These are phyloP conservation scores for Singerocomus inundabilis DNA, from an alignment of 1,284 basidiomycete species.

Conservation along the genomic window DNA sequence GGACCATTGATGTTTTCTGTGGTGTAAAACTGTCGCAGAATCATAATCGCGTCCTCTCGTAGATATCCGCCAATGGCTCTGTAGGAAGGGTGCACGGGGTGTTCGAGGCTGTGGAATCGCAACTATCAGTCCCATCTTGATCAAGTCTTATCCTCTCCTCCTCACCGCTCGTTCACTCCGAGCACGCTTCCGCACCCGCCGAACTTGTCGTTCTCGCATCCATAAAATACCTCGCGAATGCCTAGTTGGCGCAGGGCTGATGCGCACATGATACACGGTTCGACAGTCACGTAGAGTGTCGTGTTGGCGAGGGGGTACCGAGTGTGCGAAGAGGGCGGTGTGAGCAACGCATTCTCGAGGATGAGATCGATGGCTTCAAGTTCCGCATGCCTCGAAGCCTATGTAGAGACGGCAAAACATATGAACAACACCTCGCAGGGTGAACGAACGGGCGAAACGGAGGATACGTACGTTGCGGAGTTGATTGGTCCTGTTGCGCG, in stretches of 20 bases:
- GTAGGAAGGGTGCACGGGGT: conserved; percentile 76
- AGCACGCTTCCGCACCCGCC: conserved; percentile 97
- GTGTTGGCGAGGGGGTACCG: conserved; percentile 74
- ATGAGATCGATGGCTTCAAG: conserved; percentile 96
- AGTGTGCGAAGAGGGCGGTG: conserved; percentile 40
- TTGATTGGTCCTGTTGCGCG: conserved; percentile 94
- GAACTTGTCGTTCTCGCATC: conserved; percentile 95
- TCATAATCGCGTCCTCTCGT: conserved; percentile 94
- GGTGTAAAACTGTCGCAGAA: conserved; percentile 92
- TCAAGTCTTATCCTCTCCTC: conserved; percentile 2
- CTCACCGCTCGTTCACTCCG: conserved; percentile 78
- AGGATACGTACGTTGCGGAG: conserved; percentile 71
- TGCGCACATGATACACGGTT: conserved; percentile 99
- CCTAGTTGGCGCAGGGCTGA: conserved; percentile 93
- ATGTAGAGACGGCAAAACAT: not conserved
- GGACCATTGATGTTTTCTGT: conserved; percentile 92
- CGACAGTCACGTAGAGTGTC: conserved; percentile 96
- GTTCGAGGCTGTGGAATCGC: conserved; percentile 45
- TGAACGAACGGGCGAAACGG: not conserved
- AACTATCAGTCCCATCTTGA: conserved; percentile 7
- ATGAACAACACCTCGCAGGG: not conserved
- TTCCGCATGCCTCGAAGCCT: conserved; percentile 98
- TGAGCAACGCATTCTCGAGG: conserved; percentile 60
- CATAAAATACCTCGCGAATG: conserved; percentile 89
- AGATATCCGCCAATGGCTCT: conserved; percentile 79